Percentiles rank a stretch among this genome's conserved stretches.
Evolutionary conservation across 2,329 filamentous ascomycete species (phyloP).

Genomic region (Trichoderma cornu-damae): DNA sequence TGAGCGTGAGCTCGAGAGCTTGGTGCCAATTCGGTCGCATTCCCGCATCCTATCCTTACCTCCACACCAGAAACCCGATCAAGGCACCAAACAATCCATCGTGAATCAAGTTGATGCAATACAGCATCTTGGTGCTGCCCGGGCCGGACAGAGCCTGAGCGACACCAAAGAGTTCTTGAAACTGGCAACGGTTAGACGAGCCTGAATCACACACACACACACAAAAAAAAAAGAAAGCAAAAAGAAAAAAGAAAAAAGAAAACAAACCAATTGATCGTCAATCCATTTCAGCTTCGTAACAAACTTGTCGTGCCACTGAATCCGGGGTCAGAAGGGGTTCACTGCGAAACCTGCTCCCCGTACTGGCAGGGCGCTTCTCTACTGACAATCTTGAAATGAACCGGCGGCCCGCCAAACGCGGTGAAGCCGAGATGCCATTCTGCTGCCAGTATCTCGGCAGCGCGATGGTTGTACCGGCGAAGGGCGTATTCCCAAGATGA

Average conservation of each 20-base stretch:
- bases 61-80: slow-evolving; percentile 60
- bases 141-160: slow-evolving; percentile 64
- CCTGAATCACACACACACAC: no score
- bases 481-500: neutral
- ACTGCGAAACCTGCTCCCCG: neutral
- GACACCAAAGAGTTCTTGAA: slow-evolving; percentile 67
- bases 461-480: neutral
- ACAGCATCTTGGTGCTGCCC: slow-evolving; percentile 65
- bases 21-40: no score
- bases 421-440: slow-evolving; percentile 51
- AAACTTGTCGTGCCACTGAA: slow-evolving; percentile 54
- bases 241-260: no score
- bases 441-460: slow-evolving; percentile 41
- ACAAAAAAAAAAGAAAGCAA: no score
- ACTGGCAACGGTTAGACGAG: slow-evolving; percentile 38
- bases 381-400: slow-evolving; percentile 60
- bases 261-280: slow-evolving; percentile 59
- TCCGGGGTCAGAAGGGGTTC: neutral
- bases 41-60: slow-evolving; percentile 43
- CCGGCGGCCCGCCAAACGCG: slow-evolving; percentile 61
- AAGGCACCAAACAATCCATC: slow-evolving; percentile 54
- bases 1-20: neutral
- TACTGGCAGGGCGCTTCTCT: neutral
- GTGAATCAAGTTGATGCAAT: slow-evolving; percentile 61
- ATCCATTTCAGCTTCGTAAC: slow-evolving; percentile 59